Evolutionary conservation across 192 early-diverging fungal species (phyloP), one percentile per base, ranked within the genome.

Genomic region (Backusella mclennaniae): DNA sequence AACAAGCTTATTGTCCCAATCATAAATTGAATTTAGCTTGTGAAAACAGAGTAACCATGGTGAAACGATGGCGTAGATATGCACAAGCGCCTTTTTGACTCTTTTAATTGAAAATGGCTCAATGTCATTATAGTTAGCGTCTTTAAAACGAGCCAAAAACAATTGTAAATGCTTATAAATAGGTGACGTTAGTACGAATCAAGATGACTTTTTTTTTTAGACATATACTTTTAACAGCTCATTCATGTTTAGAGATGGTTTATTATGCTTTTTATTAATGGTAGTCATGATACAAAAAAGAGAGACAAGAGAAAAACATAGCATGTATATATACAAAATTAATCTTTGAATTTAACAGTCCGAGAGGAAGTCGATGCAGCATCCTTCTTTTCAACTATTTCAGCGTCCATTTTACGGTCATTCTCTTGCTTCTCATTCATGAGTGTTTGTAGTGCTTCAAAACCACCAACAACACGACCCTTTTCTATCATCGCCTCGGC

Each of bases 1-100:
- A 29, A 75, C 56, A 4, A 63, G 33, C 53, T 66, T 73, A 35
- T 80, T 80, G 19, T 80, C 75, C 79, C 79, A 80, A 29, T 42
- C 6, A 59, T 75, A 75, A 38, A 80, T 67, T 26, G 67, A 17
- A 5, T 63, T 29, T 6, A 80, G 6, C 26, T 66, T 42, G 6
- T 26, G 35, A 8, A 71, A 63, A 9, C 21, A 56, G 1, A n/a
- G 15, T 4, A 66, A 21, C 12, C 73, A 21, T 21, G 79, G 79
- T 9, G 53, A 66, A 23, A 66, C 33, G 6, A 80, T 31, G 5
- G 41, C 29, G 31, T 67, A 67, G 7, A 80, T 15, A 4, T 71
- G 53, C 6, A 68, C 74, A 23, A 52, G 14, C 11, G 68, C 67
- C n/a, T 49, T 63, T n/a, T 73, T 69, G 1, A 76, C 26, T 36